Evolutionary conservation across 2,329 filamentous ascomycete genomes (phyloP), one percentile per base, ranked within the genome.

Genomic region (Verticillium longisporum): DNA sequence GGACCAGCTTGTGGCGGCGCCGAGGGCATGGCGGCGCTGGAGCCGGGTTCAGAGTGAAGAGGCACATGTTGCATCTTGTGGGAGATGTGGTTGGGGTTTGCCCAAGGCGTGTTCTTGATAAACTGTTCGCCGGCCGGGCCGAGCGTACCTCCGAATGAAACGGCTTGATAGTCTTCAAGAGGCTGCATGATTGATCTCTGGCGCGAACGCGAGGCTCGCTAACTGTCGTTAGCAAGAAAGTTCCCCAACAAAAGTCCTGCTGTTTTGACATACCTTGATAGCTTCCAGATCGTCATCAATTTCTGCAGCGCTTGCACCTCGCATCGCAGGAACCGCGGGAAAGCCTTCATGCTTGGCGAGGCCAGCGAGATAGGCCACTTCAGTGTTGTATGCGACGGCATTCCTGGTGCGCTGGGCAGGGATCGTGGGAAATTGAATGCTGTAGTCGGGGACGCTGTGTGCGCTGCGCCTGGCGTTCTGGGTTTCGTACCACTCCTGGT

Each of bases 291-390:
- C 95, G 57, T 94, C 89, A 60, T 97, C 91, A 56, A 95, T 76
- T 70, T 97, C 92, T 11, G 83, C 80, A 26, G 83, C 75, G 41
- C 88, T 88, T 32, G 91, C 90, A 53, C 90, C 84, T 61, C 81
- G 81, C 75, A 99, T 88, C 37, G 90, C 83, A 21, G 95, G 95
- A n/a, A 93, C 95, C 36, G 94, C 93, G 38, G 95, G 95, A 75
- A 99, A 99, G 31, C 95, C 95, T 69, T 96, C 88, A 72, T 97
- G 93, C 76, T 97, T 98, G 38, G 94, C 93, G 58, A 98, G 83
- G 41, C 94, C 94, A 6, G 93, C 88, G 61, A 99, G 78, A 33
- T 97, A 86, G 0, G 93, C 96, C 4, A 99, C 93, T 73, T 99
- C 95, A 66, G 89, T 90, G 73, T 97, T 98, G 78, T 98, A 98